Base-by-base conservation (phyloP, 148 eudicot species). In the Fallopia convolvulus region DNA sequence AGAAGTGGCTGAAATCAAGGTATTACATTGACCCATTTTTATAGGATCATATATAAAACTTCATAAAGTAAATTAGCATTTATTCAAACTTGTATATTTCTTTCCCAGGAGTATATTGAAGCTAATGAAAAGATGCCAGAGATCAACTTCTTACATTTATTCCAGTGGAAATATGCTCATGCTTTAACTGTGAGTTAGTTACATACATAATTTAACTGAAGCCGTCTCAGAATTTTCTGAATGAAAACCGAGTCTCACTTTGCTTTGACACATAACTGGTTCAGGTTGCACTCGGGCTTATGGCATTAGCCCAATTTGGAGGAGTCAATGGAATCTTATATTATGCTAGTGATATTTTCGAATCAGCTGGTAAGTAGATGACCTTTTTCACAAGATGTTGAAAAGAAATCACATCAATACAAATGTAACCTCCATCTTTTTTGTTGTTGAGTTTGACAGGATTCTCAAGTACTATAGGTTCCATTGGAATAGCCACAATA, bases 231-330 rank as follows among this genome's bases (percentile, higher is more conserved):
- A 23, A 26, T 26, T 26, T 26, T 26, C 30, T 26, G 30, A 26
- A 36, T 41, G 17, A 39, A n/a, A 15, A 26, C 48, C 17, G 3
- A 30, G 44, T 36, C 39, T 36, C 39, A 36, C 39, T 36, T 36
- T 36, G 39, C 39, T 36, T 26, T 4, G 13, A 21, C 4, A 58
- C 10, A 58, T 4, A 20, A 17, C 18, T 70, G 40, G 36, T 66
- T 23, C 15, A 85, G 88, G 82, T 85, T n/a, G 85, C 79, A 18
- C 23, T 83, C 46, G 85, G 85, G 48, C 79, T 85, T 30, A 70
- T 83, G 70, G 48, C 71, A 23, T 63, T 85, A 40, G 2, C 15
- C 10, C 11, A 32, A 72, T 63, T 85, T 58, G 76, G 72, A 5
- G 88, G 85, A 70, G 9, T 71, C 13, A 74, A 53, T 20, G 88